Evolutionary conservation across 2,329 filamentous ascomycete species (phyloP).

Genomic region (Penicillium sp.): DNA sequence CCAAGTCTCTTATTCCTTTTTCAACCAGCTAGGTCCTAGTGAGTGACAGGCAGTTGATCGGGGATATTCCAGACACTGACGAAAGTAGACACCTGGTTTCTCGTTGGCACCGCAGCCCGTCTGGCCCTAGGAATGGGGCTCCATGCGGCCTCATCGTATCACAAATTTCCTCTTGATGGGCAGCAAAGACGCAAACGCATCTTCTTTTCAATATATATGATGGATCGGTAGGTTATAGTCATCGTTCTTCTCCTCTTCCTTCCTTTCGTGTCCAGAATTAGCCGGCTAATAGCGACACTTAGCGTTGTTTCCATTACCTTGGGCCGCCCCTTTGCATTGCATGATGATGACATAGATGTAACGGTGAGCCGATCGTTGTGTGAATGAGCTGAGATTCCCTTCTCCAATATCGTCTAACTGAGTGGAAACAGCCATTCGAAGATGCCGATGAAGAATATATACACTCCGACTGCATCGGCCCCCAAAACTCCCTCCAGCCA

Average conservation of each 20-base stretch:
- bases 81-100: conserved; percentile 44
- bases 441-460: conserved; percentile 37
- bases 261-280: background rate
- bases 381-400: background rate
- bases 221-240: conserved; percentile 36
- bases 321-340: conserved; percentile 46
- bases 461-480: conserved; percentile 19
- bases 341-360: conserved; percentile 48
- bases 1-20: conserved; percentile 50
- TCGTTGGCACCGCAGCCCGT: conserved; percentile 45
- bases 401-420: background rate
- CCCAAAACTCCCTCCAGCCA: conserved; percentile 28
- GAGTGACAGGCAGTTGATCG: conserved; percentile 7
- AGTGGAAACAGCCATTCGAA: conserved; percentile 34
- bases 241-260: background rate
- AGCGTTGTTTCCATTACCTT: conserved; percentile 46
- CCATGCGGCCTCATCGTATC: conserved; percentile 38
- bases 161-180: conserved; percentile 30
- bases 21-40: conserved; percentile 49
- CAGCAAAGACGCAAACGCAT: conserved; percentile 41
- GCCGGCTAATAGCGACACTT: background rate
- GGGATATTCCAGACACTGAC: background rate
- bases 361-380: conserved; percentile 15
- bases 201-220: conserved; percentile 51
- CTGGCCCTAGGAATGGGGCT: conserved; percentile 46